These are phyloP conservation scores for Manihot esculenta DNA, from an alignment of 441 rosid genomes.

Conservation along the genomic window DNA sequence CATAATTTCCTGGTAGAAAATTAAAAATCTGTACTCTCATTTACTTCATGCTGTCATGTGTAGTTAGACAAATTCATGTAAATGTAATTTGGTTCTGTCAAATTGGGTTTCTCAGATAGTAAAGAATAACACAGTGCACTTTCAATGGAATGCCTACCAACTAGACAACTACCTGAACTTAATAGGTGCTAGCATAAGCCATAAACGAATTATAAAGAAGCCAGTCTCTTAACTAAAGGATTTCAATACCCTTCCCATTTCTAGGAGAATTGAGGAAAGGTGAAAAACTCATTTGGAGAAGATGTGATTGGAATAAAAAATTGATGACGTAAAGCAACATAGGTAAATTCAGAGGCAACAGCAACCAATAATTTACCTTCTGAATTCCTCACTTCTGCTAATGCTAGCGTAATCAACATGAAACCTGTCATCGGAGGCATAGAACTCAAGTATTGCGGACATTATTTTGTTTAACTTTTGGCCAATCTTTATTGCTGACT, in stretches of 20 bases:
- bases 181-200: background rate
- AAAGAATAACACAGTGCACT: too few relatives aligned
- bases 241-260: too few relatives aligned
- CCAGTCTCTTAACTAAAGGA: too few relatives aligned
- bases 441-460: conserved; percentile 83
- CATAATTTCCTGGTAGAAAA: too few relatives aligned
- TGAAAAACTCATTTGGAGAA: background rate
- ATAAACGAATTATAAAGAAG: too few relatives aligned
- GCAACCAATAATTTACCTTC: conserved; percentile 55
- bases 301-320: background rate
- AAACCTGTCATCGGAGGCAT: conserved; percentile 63
- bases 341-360: background rate
- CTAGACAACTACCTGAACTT: background rate
- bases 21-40: too few relatives aligned
- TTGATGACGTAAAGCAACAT: background rate
- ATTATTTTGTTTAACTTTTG: conserved; percentile 59
- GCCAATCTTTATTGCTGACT: conserved; percentile 51
- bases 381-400: conserved; percentile 75
- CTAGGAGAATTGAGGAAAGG: background rate
- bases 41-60: too few relatives aligned
- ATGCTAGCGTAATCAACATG: conserved; percentile 59
- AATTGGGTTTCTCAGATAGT: too few relatives aligned
- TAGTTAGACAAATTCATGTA: too few relatives aligned
- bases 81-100: too few relatives aligned
- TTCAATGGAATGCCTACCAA: too few relatives aligned